phyloP scores from a whole-genome alignment of 2,329 filamentous ascomycete species.

The Thermomyces lanuginosus region DNA sequence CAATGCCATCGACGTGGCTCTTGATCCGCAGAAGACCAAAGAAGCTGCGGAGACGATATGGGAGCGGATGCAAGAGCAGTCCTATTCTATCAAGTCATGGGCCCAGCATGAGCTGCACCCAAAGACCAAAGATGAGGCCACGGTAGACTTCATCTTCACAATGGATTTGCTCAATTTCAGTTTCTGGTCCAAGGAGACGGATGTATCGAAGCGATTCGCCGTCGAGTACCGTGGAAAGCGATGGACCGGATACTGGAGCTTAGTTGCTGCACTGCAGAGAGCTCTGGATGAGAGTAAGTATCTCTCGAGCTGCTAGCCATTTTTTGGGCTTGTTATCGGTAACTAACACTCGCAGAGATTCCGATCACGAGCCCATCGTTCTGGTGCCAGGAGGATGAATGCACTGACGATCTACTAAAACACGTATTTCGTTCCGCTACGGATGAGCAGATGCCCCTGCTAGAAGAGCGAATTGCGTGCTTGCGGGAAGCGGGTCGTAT shows the following conservation, averaged over 20 bases:
- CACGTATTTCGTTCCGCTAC: constrained; percentile 78
- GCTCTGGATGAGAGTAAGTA: constrained; percentile 67
- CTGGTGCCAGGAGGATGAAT: constrained; percentile 64
- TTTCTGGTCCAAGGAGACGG: constrained; percentile 68
- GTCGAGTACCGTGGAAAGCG: constrained; percentile 63
- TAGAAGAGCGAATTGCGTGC: constrained; percentile 60
- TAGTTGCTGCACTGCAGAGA: constrained; percentile 73
- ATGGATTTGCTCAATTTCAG: constrained; percentile 97
- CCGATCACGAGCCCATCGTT: constrained; percentile 79
- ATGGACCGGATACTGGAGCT: constrained; percentile 92
- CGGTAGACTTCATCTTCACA: constrained; percentile 84
- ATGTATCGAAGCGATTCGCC: constrained; percentile 54
- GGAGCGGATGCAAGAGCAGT: constrained; percentile 63
- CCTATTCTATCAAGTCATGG: constrained; percentile 76
- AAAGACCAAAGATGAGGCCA: constrained; percentile 59
- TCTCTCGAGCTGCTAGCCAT: constrained; percentile 4
- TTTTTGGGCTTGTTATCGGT: background rate
- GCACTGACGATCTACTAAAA: constrained; percentile 54
- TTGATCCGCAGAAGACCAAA: constrained; percentile 71
- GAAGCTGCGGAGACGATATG: constrained; percentile 66
- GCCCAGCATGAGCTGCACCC: constrained; percentile 80
- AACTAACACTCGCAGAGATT: constrained; percentile 40
- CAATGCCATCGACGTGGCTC: constrained; percentile 80
- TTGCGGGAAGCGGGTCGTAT: constrained; percentile 70
- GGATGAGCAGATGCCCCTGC: constrained; percentile 70